A percentile compares a stretch with the other conserved stretches of the same genome.
Evolutionary conservation across 306 rosid genomes (phyloP).

Genomic region (Vicia sativa): DNA sequence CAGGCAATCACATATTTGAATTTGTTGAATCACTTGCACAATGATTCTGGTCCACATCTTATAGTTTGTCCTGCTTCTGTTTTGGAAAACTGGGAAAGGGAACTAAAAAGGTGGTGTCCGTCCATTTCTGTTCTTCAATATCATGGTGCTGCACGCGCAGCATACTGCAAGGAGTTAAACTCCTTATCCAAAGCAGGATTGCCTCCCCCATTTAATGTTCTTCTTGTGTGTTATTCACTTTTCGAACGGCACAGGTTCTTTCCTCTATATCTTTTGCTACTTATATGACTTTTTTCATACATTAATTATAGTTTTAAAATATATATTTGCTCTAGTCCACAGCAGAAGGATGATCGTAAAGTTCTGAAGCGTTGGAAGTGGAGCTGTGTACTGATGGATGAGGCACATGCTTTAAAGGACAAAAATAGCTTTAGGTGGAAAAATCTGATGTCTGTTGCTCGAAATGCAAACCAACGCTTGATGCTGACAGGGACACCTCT

Average conservation of each 20-base stretch:
- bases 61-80: conserved; percentile 99
- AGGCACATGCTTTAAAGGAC: conserved; percentile 99
- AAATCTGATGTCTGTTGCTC: conserved; percentile 89
- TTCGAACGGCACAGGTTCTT: conserved; percentile 95
- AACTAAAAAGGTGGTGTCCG: conserved; percentile 90
- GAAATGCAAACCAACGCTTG: conserved; percentile 88
- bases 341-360: conserved; percentile 97
- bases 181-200: conserved; percentile 79
- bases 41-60: conserved; percentile 95
- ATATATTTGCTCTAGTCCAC: conserved; percentile 66
- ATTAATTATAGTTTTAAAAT: conserved; percentile 40
- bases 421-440: conserved; percentile 95
- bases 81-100: conserved; percentile 99
- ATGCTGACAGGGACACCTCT: conserved; percentile 99
- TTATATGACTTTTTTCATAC: background rate
- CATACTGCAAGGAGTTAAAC: conserved; percentile 79
- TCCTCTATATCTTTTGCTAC: conserved; percentile 23
- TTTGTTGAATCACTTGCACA: conserved; percentile 73
- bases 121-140: conserved; percentile 82
- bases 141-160: conserved; percentile 78
- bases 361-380: conserved; percentile 89
- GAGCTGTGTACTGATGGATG: conserved; percentile 99
- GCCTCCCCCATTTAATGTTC: conserved; percentile 92
- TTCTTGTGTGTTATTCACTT: conserved; percentile 95
- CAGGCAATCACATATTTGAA: conserved; percentile 93